A percentile compares a stretch with the other conserved stretches of the same genome.
Evolutionary conservation across 2,329 filamentous ascomycete species (phyloP).

Genomic region (Penicillium sp.): DNA sequence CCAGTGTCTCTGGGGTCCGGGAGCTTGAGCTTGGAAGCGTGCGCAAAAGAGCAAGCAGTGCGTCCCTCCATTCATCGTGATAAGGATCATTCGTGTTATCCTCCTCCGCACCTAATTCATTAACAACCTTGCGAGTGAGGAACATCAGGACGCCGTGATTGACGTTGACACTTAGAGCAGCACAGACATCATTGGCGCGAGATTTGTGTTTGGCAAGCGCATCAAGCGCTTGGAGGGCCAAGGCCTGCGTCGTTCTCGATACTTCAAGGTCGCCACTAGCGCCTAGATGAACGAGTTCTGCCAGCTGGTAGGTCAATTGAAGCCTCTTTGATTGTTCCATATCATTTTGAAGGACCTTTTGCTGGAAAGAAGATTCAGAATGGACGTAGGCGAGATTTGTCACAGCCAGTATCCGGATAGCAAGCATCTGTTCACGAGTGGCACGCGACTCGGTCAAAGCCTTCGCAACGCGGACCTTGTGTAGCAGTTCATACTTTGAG

Average conservation of each 20-base stretch:
- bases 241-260: constrained; percentile 76
- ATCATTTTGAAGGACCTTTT: constrained; percentile 84
- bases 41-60: constrained; percentile 82
- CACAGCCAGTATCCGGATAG: constrained; percentile 80
- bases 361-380: constrained; percentile 76
- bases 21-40: constrained; percentile 72
- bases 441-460: constrained; percentile 68
- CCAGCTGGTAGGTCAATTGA: constrained; percentile 89
- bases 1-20: constrained; percentile 78
- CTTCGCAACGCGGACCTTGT: constrained; percentile 80
- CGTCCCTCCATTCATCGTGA: constrained; percentile 85
- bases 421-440: constrained; percentile 73
- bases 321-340: constrained; percentile 84
- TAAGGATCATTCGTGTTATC: constrained; percentile 62
- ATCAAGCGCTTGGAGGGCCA: constrained; percentile 79
- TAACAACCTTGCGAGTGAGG: constrained; percentile 85
- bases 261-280: constrained; percentile 67
- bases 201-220: constrained; percentile 77
- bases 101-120: constrained; percentile 69
- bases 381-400: constrained; percentile 91
- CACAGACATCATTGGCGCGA: constrained; percentile 78
- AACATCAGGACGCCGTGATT: constrained; percentile 96
- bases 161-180: constrained; percentile 91
- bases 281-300: constrained; percentile 85
- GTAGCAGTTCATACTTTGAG: constrained; percentile 79